phyloP scores from a whole-genome alignment of 805 yeast species.

The Starmerella gropengiesseri region DNA sequence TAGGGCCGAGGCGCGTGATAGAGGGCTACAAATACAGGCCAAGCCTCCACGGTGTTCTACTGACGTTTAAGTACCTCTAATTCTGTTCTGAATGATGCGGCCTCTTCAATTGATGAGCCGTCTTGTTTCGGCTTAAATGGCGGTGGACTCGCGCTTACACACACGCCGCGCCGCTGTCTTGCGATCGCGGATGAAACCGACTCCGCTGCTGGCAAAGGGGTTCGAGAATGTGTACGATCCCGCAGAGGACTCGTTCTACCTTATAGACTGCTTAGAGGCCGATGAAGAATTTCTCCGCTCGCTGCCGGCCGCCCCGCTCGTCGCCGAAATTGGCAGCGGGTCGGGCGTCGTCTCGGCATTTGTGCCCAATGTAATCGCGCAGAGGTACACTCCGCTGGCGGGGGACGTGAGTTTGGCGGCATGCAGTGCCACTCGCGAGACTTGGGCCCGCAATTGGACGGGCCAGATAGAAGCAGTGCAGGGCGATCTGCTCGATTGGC shows the following conservation, averaged over 20 bases:
- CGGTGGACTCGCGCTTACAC: too few relatives aligned
- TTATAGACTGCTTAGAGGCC: constrained; percentile 68
- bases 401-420: constrained; percentile 79
- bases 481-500: constrained; percentile 36
- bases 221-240: constrained; percentile 68
- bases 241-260: constrained; percentile 78
- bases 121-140: too few relatives aligned
- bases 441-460: constrained; percentile 31
- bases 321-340: constrained; percentile 83
- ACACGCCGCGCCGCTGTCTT: background rate
- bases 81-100: too few relatives aligned
- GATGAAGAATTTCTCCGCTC: constrained; percentile 34
- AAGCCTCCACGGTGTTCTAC: background rate
- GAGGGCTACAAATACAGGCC: background rate
- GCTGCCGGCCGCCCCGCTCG: constrained; percentile 36
- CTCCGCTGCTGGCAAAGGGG: constrained; percentile 15
- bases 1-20: background rate
- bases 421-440: constrained; percentile 41
- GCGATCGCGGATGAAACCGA: constrained; percentile 21
- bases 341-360: constrained; percentile 84
- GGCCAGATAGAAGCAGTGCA: constrained; percentile 44
- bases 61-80: background rate
- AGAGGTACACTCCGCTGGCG: constrained; percentile 43
- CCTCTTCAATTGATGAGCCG: too few relatives aligned
- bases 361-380: constrained; percentile 47